phyloP scores from a whole-genome alignment of 2,329 filamentous ascomycete genomes.

The Cercospora sp. region DNA sequence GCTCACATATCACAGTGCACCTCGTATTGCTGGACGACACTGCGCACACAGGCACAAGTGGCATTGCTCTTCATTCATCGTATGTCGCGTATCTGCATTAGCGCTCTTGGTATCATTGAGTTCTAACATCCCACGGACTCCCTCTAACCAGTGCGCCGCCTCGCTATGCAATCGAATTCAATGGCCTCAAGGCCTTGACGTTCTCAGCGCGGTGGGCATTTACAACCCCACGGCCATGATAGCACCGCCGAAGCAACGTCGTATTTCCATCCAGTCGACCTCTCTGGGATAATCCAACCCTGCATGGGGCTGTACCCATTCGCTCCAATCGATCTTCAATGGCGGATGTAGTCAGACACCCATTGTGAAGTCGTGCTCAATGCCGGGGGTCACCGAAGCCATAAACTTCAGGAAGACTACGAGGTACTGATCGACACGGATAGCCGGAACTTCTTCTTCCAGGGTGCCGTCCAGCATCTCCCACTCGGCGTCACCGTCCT shows the following conservation, averaged over 20 bases:
- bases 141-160: conserved; percentile 11
- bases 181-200: neutral
- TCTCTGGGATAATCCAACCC: conserved; percentile 35
- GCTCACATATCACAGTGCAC: neutral
- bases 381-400: conserved; percentile 81
- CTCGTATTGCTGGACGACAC: neutral
- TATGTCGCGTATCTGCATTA: conserved; percentile 15
- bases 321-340: conserved; percentile 13
- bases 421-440: conserved; percentile 84
- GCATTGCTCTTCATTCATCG: conserved; percentile 3
- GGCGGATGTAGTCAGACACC: conserved; percentile 62
- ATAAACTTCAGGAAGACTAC: conserved; percentile 82
- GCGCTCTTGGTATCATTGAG: conserved; percentile 10
- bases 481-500: conserved; percentile 60
- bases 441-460: conserved; percentile 73
- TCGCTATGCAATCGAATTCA: conserved; percentile 17
- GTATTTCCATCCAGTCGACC: conserved; percentile 36
- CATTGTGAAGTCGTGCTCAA: conserved; percentile 98
- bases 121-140: neutral
- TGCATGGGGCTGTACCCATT: conserved; percentile 31
- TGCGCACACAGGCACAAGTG: neutral
- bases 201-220: conserved; percentile 7
- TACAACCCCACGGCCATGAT: conserved; percentile 36
- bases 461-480: conserved; percentile 59
- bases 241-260: conserved; percentile 32